Evolutionary conservation across 2,329 filamentous ascomycete genomes (phyloP), one percentile per base, ranked within the genome.

Genomic region (Penicillium glabrum): DNA sequence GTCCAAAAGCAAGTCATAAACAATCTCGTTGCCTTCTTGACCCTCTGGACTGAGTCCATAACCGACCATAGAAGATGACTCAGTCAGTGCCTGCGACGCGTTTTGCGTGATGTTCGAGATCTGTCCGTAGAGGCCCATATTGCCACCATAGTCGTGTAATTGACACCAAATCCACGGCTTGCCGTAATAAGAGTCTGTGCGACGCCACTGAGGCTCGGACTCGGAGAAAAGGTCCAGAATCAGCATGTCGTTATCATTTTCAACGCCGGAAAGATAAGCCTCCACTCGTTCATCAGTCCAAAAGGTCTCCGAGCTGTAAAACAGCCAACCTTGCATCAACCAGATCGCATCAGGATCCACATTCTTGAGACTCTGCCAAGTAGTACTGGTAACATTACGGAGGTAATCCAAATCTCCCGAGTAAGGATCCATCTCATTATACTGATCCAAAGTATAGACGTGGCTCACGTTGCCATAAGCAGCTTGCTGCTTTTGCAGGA

Each of bases 161-260:
- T 82, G 71, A 60, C 80, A 82, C 81, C 81, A 83, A 35, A 83
- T 77, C 80, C 81, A 83, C 0, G 79, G 77, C 60, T 82, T 82
- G 19, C 80, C 80, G 56, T 76, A 79, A 63, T 81, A 84, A 0
- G 75, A 78, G 16, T 79, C 73, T 0, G 80, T 82, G 9, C 78
- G 71, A 60, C 78, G 77, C 81, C 82, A 83, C 56, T 82, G 77
- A 0, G 81, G 81, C 9, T 73, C 63, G 7, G 73, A 75, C 57
- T 83, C 81, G 0, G 80, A 80, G 59, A 77, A 81, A 2, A 83
- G 71, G 57, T 83, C 81, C 3, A 83, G 69, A 21, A 83, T 73
- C 33, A 83, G 57, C 79, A 83, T 80, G 56, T 82, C 79, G 0
- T 65, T 47, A 51, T 80, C 62, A 0, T 69, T 64, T 1, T 73